phyloP scores from a whole-genome alignment of 345 rosid genomes.

The Schrenkiella parvula region DNA sequence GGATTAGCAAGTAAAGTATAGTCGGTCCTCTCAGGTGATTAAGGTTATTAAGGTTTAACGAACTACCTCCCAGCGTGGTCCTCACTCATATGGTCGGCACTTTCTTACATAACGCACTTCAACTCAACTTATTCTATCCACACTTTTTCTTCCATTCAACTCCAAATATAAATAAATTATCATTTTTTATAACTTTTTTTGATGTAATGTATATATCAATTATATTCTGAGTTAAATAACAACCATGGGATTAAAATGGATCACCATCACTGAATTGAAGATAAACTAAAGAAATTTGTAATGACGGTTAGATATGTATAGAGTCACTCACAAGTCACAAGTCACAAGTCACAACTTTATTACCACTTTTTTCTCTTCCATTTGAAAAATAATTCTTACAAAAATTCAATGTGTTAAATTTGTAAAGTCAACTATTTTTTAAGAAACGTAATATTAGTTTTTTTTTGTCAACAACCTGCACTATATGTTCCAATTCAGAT shows the following conservation, averaged over 20 bases:
- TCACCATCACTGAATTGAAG: constrained; percentile 13
- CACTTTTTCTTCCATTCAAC: constrained; percentile 15
- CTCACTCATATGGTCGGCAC: constrained; percentile 24
- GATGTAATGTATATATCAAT: background rate
- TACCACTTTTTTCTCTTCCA: background rate
- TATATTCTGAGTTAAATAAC: background rate
- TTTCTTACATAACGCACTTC: constrained; percentile 21
- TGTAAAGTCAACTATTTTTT: constrained; percentile 3
- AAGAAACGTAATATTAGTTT: background rate
- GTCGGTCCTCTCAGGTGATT: constrained; percentile 13
- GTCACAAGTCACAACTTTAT: constrained; percentile 11
- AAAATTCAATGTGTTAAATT: background rate
- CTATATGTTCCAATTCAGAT: background rate
- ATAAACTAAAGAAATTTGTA: constrained; percentile 15
- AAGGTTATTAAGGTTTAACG: constrained; percentile 6
- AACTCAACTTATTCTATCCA: constrained; percentile 3
- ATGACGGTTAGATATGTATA: constrained; percentile 25
- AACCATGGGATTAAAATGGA: constrained; percentile 6
- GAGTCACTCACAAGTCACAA: constrained; percentile 23
- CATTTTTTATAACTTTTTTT: background rate
- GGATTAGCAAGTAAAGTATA: background rate
- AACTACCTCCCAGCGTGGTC: background rate
- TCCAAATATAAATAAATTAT: background rate
- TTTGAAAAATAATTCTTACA: background rate
- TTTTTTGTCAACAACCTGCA: background rate